phyloP scores from a whole-genome alignment of 345 rosid genomes.

The Abelmoschus esculentus region DNA sequence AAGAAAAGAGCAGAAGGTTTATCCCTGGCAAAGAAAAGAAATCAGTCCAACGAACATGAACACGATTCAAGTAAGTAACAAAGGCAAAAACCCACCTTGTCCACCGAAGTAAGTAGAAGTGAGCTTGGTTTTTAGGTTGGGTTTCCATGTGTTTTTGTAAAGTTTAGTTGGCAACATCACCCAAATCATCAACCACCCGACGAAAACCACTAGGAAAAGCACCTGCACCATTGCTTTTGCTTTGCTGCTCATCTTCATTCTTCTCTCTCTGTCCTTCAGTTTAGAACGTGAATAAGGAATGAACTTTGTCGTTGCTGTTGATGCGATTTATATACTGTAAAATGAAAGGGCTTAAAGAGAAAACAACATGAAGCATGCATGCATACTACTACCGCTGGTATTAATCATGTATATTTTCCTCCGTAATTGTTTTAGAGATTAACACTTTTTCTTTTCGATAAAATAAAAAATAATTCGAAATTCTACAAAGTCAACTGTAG shows the following conservation, averaged over 20 bases:
- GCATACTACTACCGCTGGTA: not conserved
- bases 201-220: slow-evolving; percentile 27
- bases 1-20: slow-evolving; percentile 50
- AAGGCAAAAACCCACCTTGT: slow-evolving; percentile 32
- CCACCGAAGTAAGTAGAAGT: slow-evolving; percentile 40
- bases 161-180: slow-evolving; percentile 40
- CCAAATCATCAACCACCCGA: slow-evolving; percentile 53
- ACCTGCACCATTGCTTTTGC: slow-evolving; percentile 11
- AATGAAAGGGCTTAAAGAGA: not conserved
- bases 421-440: not conserved
- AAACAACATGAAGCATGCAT: slow-evolving; percentile 3
- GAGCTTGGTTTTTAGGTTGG: slow-evolving; percentile 28
- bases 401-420: not conserved
- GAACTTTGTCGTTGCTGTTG: not conserved
- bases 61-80: not conserved
- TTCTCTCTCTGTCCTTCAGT: not conserved
- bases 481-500: too few species aligned
- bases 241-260: too few species aligned
- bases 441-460: not conserved
- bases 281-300: not conserved
- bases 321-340: not conserved
- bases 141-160: slow-evolving; percentile 34
- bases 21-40: slow-evolving; percentile 28
- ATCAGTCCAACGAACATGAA: too few species aligned
- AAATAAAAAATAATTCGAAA: too few species aligned